phyloP scores from a whole-genome alignment of 768 basidiomycete species.

The Clitopilus passeckerianus region DNA sequence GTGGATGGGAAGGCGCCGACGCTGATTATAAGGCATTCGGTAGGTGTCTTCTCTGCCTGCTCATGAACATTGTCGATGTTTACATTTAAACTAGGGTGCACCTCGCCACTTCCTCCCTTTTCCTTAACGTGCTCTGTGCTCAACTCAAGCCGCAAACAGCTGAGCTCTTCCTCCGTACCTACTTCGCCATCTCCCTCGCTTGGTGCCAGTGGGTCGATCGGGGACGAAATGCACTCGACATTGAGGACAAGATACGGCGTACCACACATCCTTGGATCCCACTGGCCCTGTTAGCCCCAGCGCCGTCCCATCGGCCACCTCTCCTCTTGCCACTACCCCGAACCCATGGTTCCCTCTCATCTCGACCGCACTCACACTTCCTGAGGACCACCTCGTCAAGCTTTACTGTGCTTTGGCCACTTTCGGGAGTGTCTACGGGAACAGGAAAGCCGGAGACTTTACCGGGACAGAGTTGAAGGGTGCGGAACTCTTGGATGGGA shows the following conservation, averaged over 20 bases:
- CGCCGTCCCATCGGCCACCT: slow-evolving; percentile 19
- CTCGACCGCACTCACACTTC: slow-evolving; percentile 45
- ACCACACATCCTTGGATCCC: slow-evolving; percentile 13
- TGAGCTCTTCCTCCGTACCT: slow-evolving; percentile 42
- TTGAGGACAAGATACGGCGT: slow-evolving; percentile 24
- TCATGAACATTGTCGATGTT: neutral
- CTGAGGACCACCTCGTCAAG: slow-evolving; percentile 48
- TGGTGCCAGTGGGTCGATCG: slow-evolving; percentile 53
- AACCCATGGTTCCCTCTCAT: slow-evolving; percentile 57
- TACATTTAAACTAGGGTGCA: slow-evolving; percentile 37
- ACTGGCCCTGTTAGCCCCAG: slow-evolving; percentile 15
- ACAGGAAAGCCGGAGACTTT: slow-evolving; percentile 20
- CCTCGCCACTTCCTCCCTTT: slow-evolving; percentile 53
- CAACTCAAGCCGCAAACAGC: slow-evolving; percentile 30
- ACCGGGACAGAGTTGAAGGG: slow-evolving; percentile 39
- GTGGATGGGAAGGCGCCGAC: slow-evolving; percentile 35
- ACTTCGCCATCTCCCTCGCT: slow-evolving; percentile 42
- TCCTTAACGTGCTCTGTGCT: slow-evolving; percentile 37
- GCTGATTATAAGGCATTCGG: slow-evolving; percentile 42
- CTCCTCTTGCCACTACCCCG: slow-evolving; percentile 31
- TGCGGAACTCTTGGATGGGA: slow-evolving; percentile 52
- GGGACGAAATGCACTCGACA: slow-evolving; percentile 43
- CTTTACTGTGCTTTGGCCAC: slow-evolving; percentile 45
- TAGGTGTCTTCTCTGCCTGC: slow-evolving; percentile 25
- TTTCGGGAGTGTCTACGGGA: slow-evolving; percentile 39